Evolutionary conservation across 139 green algal species (phyloP).

Genomic region (Auxenochlorella pyrenoidosa): DNA sequence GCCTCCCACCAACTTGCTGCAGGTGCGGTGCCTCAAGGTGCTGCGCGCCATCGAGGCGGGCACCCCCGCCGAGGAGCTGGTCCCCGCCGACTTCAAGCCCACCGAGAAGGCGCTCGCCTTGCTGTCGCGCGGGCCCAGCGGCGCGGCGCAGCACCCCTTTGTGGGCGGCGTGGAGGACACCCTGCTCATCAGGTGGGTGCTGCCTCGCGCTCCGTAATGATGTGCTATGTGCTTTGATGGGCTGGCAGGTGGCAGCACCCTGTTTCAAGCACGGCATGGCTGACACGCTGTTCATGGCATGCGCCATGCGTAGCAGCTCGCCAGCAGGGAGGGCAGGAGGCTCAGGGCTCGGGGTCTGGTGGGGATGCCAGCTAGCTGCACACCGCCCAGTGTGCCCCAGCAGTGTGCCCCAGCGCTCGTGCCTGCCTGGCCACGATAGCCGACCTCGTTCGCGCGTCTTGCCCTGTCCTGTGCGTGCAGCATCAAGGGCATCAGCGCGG

Average conservation of each 20-base stretch:
- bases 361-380: no score
- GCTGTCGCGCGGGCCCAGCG: conserved; percentile 33
- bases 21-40: conserved; percentile 62
- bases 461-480: conserved; percentile 67
- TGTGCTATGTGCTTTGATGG: no score
- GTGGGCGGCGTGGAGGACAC: conserved; percentile 60
- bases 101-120: conserved; percentile 45
- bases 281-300: no score
- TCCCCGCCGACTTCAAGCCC: conserved; percentile 23
- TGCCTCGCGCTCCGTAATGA: no score
- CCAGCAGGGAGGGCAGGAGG: no score
- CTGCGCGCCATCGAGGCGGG: conserved; percentile 52
- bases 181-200: conserved; percentile 50
- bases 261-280: no score
- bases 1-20: background rate
- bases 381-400: conserved; percentile 61
- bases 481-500: conserved; percentile 97
- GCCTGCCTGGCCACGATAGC: no score
- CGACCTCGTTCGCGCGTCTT: background rate
- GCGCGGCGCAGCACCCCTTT: conserved; percentile 31
- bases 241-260: no score
- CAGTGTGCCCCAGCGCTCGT: conserved; percentile 49
- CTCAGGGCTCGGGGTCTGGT: no score
- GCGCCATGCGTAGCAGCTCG: no score
- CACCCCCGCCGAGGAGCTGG: conserved; percentile 23